A percentile compares a stretch with the other conserved stretches of the same genome.
Conservation (phyloP, 805 yeast genomes). For the Pichia membranifaciens region DNA sequence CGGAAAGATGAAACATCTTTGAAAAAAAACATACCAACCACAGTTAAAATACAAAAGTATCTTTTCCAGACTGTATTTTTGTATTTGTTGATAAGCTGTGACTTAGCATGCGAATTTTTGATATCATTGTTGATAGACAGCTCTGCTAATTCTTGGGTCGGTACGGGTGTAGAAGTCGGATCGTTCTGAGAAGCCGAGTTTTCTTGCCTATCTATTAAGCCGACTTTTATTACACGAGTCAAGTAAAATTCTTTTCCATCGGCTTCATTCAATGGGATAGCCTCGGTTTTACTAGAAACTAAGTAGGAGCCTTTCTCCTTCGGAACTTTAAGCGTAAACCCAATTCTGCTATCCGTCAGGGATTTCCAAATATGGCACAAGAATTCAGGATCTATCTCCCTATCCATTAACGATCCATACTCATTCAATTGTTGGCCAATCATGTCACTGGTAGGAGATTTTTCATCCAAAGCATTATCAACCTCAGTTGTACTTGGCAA, state of each 20-base stretch:
- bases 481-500: constrained; percentile 1
- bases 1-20: constrained; percentile 34
- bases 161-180: background rate
- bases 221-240: constrained; percentile 36
- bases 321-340: constrained; percentile 21
- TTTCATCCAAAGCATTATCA: background rate
- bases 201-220: constrained; percentile 38
- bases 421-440: constrained; percentile 9
- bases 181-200: constrained; percentile 23
- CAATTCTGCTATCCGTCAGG: constrained; percentile 10
- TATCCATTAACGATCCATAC: constrained; percentile 11
- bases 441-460: constrained; percentile 3
- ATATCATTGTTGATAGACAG: background rate
- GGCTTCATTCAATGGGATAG: constrained; percentile 9
- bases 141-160: background rate
- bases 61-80: constrained; percentile 35
- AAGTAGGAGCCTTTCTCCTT: constrained; percentile 25
- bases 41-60: constrained; percentile 43
- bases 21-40: constrained; percentile 44
- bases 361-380: constrained; percentile 15
- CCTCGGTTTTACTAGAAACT: constrained; percentile 15
- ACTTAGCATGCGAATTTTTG: background rate
- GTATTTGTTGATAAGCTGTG: background rate
- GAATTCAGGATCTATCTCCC: constrained; percentile 18
- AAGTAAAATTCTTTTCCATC: constrained; percentile 22